Evolutionary conservation across 768 basidiomycete species (phyloP).

Genomic region (Suillus alpinus): DNA sequence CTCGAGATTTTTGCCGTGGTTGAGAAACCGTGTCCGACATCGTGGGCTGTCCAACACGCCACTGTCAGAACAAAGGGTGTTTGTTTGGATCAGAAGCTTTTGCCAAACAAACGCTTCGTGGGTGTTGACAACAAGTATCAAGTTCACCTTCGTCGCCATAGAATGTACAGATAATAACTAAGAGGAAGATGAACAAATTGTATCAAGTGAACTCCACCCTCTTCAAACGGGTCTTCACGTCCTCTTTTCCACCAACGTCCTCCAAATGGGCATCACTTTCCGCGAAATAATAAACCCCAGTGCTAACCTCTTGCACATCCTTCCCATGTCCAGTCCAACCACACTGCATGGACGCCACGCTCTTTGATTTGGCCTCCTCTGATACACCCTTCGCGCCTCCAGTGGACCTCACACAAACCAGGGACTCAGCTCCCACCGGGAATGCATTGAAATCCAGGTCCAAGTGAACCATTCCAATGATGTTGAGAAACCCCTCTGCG

Average conservation of each 20-base stretch:
- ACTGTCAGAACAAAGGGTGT: constrained; percentile 4
- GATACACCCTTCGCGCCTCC: background rate
- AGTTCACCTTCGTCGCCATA: background rate
- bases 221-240: constrained; percentile 10
- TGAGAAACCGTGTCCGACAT: background rate
- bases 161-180: background rate
- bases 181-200: background rate
- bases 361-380: background rate
- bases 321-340: constrained; percentile 12
- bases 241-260: background rate
- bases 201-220: constrained; percentile 4
- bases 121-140: background rate
- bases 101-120: constrained; percentile 23
- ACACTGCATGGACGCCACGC: background rate
- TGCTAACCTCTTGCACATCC: constrained; percentile 9
- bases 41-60: background rate
- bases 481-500: constrained; percentile 28
- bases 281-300: constrained; percentile 15
- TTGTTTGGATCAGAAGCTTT: constrained; percentile 28
- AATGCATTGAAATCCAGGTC: constrained; percentile 37
- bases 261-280: background rate
- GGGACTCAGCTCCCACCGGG: constrained; percentile 8
- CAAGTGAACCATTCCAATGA: constrained; percentile 38
- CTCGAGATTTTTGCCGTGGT: constrained; percentile 3
- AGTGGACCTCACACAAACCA: constrained; percentile 12